Evolutionary conservation across 306 rosid species (phyloP).

Genomic region (Luffa acutangula): DNA sequence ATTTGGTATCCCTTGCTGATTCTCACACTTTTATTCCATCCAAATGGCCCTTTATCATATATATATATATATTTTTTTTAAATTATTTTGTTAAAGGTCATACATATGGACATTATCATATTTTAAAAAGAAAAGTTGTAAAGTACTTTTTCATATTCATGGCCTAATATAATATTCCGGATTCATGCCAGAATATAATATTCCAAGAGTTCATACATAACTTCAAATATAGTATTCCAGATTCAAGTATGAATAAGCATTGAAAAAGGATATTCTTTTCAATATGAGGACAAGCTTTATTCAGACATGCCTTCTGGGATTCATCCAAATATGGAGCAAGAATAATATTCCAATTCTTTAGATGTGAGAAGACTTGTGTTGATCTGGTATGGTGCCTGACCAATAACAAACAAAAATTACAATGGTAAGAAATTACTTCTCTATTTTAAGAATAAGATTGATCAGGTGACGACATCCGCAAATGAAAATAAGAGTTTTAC

Average conservation of each 20-base stretch:
- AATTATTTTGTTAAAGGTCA: too few species aligned
- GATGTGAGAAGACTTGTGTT: conserved; percentile 47
- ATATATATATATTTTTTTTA: too few species aligned
- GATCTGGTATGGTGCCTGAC: conserved; percentile 88
- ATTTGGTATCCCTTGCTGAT: too few species aligned
- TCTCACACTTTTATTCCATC: too few species aligned
- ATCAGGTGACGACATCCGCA: neutral
- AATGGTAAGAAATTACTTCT: neutral
- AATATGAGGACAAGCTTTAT: conserved; percentile 28
- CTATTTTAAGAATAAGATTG: neutral
- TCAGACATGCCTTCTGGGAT: conserved; percentile 74
- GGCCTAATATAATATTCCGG: too few species aligned
- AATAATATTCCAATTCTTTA: conserved; percentile 66
- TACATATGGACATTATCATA: neutral
- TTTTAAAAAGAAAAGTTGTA: neutral
- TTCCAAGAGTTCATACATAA: too few species aligned
- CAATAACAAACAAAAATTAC: conserved; percentile 14
- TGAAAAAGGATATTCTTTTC: neutral
- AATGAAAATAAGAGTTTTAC: conserved; percentile 19
- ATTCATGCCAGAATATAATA: too few species aligned
- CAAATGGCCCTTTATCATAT: too few species aligned
- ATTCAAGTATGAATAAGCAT: too few species aligned
- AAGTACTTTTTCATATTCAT: too few species aligned
- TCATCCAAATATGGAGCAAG: conserved; percentile 54
- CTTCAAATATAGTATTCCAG: too few species aligned